Base-by-base conservation (phyloP, 257 asterid genomes). In the Thymus mandschuricus region DNA sequence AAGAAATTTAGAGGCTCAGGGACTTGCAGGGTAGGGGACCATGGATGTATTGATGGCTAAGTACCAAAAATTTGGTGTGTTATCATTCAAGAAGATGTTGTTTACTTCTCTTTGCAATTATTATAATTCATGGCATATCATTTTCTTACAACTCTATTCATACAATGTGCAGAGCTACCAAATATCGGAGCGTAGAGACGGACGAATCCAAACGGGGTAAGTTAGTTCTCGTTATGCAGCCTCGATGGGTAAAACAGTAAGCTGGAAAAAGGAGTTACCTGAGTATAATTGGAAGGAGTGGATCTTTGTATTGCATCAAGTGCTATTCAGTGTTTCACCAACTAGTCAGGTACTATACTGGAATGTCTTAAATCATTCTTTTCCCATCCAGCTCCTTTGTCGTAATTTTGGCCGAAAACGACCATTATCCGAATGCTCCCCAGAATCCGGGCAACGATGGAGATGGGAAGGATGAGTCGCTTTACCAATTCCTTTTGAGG, bases 11-110 rank as follows among this genome's bases (percentile, higher is more conserved):
- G 68, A 60, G 68, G 82, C 80, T 77, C 74, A 73, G 82, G 79
- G 76, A 79, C 73, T 79, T 79, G 82, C 83, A 78, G 86, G 72
- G 80, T 56, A 71, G 64, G 92, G 94, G 87, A 85, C 91, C 96
- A 81, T 65, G 60, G 66, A 71, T 74, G 76, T 66, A 79, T 62
- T 73, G 79, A 77, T 77, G 67, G 80, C 68, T 75, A 81, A 77
- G 76, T 79, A 72, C 84, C 76, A 71, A 65, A 50, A 45, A 70
- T 15, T 72, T 21, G 52, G 52, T 74, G 77, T 78, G 80, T 72
- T 21, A 58, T 50, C 50, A 71, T 74, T 68, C 73, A 61, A 41
- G 50, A 10, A 38, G 33, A 6, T 40, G n/a, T 3, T 56, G 3
- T 62, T 41, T 29, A 61, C 45, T 28, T 74, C 70, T 56, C 41